phyloP scores from a whole-genome alignment of 805 yeast genomes.

The Phaffomyces antillensis region DNA sequence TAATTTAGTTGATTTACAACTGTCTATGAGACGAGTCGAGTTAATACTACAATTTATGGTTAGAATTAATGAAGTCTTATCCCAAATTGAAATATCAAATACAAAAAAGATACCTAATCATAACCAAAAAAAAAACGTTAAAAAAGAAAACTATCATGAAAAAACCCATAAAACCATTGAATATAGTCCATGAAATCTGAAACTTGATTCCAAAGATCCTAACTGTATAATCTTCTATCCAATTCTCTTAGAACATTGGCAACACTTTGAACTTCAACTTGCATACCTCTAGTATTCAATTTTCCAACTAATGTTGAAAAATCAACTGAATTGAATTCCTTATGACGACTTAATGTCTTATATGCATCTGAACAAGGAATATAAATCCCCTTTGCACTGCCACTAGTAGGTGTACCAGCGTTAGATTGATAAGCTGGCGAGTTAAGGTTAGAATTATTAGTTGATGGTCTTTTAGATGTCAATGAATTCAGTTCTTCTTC shows the following conservation, averaged over 20 bases:
- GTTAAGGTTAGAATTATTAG: conserved; percentile 4
- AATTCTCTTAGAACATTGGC: conserved; percentile 78
- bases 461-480: conserved; percentile 2
- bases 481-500: conserved; percentile 21
- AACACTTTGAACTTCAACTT: conserved; percentile 86
- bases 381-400: conserved; percentile 37
- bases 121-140: no score
- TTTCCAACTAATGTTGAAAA: conserved; percentile 68
- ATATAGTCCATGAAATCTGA: not conserved
- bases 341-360: conserved; percentile 77
- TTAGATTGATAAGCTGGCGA: conserved; percentile 2
- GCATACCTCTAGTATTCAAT: conserved; percentile 76
- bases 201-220: not conserved
- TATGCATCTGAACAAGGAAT: conserved; percentile 91
- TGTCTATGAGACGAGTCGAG: no score
- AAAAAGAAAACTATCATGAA: not conserved
- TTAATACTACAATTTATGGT: no score
- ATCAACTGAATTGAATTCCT: conserved; percentile 66
- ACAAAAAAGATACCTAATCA: no score
- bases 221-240: conserved; percentile 41
- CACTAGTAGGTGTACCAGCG: not conserved
- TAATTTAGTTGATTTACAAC: no score
- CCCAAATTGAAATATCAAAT: no score
- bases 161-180: not conserved
- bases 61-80: no score